Base-by-base conservation (phyloP, 2,329 filamentous ascomycete genomes). In the Lomentospora prolificans region DNA sequence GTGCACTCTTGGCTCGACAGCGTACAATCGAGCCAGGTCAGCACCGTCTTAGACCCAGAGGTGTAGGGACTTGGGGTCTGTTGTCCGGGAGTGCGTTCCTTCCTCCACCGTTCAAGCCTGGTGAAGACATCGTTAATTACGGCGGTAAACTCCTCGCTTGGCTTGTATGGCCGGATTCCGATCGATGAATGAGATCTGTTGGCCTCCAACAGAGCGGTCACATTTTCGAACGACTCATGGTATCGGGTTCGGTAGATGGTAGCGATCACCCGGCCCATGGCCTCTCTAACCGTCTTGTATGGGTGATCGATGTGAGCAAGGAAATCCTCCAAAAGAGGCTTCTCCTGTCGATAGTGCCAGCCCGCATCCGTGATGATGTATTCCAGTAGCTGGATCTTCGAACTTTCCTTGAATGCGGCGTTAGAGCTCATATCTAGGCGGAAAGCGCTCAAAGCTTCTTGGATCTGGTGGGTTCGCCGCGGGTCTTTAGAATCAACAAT, bases 371-470 rank as follows among this genome's bases (percentile, higher is more conserved):
- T 84, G 58, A 99, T 87, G 59, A 89, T 81, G 61, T 95, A 90
- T 62, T 96, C 90, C 17, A 99, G 76, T 28, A 99, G 75, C 61
- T 94, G 86, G 14, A 99, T 89, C 73, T 97, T 96, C 27, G 92
- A 95, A 56, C 92, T 96, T 68, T 99, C 95, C 69, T 99, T 99
- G 79, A 99, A 99, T 0, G 94, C 94, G 3, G 95, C 94, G 66
- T 97, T 96, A 0, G 92, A 96, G 4, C 82, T 77, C 86, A 97
- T 92, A 67, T 99, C 94, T 8, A 99, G 77, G 28, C 90, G 82
- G 80, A 97, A 97, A 55, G 85, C 82, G 50, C 87, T 82, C 19
- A 99, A 76, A 69, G 84, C 86, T 60, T 94, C 86, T 33, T 96
- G 81, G 60, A 99, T 79, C 61, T 95, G 92, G 75, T 87, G 90